Percentiles rank a stretch among this genome's conserved stretches.
These are phyloP conservation scores for Hypoxylon sp. DNA, from an alignment of 2,329 filamentous ascomycete species.

Conservation along the genomic window DNA sequence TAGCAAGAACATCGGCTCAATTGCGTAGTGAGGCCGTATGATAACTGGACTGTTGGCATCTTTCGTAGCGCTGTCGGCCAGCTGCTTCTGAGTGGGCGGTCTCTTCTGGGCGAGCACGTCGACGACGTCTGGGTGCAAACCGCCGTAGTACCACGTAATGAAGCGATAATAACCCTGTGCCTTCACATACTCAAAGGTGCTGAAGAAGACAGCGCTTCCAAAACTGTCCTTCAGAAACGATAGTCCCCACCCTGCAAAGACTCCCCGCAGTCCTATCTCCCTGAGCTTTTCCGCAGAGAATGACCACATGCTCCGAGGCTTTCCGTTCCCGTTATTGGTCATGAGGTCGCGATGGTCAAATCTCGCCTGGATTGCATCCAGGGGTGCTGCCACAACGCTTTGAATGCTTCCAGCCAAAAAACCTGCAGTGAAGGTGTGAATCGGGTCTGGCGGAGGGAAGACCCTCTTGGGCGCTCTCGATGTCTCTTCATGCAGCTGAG, in stretches of 20 bases:
- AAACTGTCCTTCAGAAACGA: slow-evolving; percentile 78
- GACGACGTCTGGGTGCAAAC: slow-evolving; percentile 67
- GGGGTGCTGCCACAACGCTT: slow-evolving; percentile 79
- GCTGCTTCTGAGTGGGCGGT: slow-evolving; percentile 50
- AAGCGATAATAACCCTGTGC: slow-evolving; percentile 81
- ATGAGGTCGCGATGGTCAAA: slow-evolving; percentile 73
- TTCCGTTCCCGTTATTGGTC: slow-evolving; percentile 58
- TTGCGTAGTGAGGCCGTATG: slow-evolving; percentile 80
- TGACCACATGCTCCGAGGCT: slow-evolving; percentile 77
- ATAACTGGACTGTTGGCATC: slow-evolving; percentile 58
- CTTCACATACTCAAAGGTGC: slow-evolving; percentile 82
- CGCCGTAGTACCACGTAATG: slow-evolving; percentile 78
- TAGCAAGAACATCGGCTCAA: slow-evolving; percentile 80
- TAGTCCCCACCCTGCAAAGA: slow-evolving; percentile 81
- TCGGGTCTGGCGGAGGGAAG: slow-evolving; percentile 76
- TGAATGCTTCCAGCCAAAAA: slow-evolving; percentile 78
- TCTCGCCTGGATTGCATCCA: slow-evolving; percentile 82
- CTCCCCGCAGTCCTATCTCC: slow-evolving; percentile 79
- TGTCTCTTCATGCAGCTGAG: slow-evolving; percentile 75
- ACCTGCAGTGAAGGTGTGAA: slow-evolving; percentile 78
- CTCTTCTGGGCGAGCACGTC: slow-evolving; percentile 65
- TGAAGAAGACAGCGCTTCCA: slow-evolving; percentile 80
- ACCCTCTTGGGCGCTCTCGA: slow-evolving; percentile 71
- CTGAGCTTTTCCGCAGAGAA: slow-evolving; percentile 77
- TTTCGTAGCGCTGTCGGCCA: slow-evolving; percentile 45